Base-by-base conservation (phyloP, 257 asterid species). In the Thymus quinquecostatus region DNA sequence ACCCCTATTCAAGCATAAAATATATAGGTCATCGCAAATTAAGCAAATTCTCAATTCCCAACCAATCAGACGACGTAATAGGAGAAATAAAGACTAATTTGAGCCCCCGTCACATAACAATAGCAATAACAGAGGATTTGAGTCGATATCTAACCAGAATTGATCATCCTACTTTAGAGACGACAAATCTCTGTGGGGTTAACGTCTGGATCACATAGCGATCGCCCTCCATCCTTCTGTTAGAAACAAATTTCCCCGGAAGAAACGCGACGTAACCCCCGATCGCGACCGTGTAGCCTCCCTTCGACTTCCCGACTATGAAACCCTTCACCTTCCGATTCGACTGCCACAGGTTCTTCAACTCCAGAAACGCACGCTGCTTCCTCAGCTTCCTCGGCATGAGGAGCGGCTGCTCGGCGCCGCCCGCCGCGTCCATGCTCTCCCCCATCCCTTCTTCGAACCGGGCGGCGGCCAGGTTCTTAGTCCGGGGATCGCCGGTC, bases 211-310 rank as follows among this genome's bases (percentile, higher is more conserved):
- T 81, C 51, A 73, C 43, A 36, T 70, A 84, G 60, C 75, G 64
- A 61, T 84, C 88, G 13, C 74, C 34, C 0, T 53, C 29, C 10
- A 67, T 2, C 56, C 40, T 45, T 5, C 68, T 8, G 21, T 44
- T 14, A 3, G 0, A 3, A 48, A 64, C 34, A 63, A 48, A 77
- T 9, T 81, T 41, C 0, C 2, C 8, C 10, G 85, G 82, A 27
- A 87, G 79, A 69, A 84, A 84, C 7, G 85, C 85, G n/a, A 86
- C 64, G 60, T 82, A 79, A 21, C 92, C 92, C 0, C 85, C 92
- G 59, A 87, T 79, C 14, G 53, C 90, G 3, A 87, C 63, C 7
- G 87, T 45, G 67, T 87, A 87, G 2, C 90, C 92, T 40, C 88
- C 84, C 76, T 78, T 70, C n/a, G 77, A 77, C 75, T 78, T 87